A percentile compares a stretch with the other conserved stretches of the same genome.
Evolutionary conservation across 164 flowering plant genomes (phyloP).

Genomic region (Annona squamosa): DNA sequence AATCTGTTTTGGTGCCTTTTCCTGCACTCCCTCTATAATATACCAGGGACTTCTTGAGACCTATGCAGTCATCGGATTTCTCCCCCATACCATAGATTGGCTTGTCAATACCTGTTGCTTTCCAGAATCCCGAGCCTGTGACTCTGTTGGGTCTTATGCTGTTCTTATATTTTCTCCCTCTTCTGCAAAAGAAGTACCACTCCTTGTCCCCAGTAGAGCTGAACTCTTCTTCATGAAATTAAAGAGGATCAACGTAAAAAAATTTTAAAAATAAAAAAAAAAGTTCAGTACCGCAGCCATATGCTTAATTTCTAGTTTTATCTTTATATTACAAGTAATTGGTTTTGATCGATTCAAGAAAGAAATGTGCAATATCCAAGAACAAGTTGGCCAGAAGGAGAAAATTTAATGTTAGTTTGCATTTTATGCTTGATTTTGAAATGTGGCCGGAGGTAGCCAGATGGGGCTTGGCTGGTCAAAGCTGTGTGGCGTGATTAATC

Average conservation of each 20-base stretch:
- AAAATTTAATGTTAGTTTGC: too few relatives aligned
- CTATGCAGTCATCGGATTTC: slow-evolving; percentile 34
- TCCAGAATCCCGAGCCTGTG: slow-evolving; percentile 94
- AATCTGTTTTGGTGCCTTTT: slow-evolving; percentile 92
- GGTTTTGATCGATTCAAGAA: too few relatives aligned
- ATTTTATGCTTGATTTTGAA: too few relatives aligned
- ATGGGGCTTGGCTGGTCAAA: too few relatives aligned
- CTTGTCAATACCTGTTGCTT: slow-evolving; percentile 89
- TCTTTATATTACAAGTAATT: too few relatives aligned
- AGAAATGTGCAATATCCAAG: too few relatives aligned
- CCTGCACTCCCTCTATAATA: slow-evolving; percentile 90
- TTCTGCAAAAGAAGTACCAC: slow-evolving; percentile 76
- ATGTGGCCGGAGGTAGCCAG: too few relatives aligned
- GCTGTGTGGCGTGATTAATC: too few relatives aligned
- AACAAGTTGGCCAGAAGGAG: too few relatives aligned
- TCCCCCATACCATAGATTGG: slow-evolving; percentile 47
- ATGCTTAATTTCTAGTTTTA: too few relatives aligned
- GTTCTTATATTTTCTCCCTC: slow-evolving; percentile 89
- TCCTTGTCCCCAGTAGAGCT: slow-evolving; percentile 52
- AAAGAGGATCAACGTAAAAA: background rate
- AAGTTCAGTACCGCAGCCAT: too few relatives aligned
- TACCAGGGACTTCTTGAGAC: slow-evolving; percentile 86
- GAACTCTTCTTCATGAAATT: slow-evolving; percentile 20
- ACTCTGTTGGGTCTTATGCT: slow-evolving; percentile 92
- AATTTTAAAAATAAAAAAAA: too few relatives aligned